Base-by-base conservation (phyloP, 2,329 filamentous ascomycete genomes). In the Sarocladium oryzae region DNA sequence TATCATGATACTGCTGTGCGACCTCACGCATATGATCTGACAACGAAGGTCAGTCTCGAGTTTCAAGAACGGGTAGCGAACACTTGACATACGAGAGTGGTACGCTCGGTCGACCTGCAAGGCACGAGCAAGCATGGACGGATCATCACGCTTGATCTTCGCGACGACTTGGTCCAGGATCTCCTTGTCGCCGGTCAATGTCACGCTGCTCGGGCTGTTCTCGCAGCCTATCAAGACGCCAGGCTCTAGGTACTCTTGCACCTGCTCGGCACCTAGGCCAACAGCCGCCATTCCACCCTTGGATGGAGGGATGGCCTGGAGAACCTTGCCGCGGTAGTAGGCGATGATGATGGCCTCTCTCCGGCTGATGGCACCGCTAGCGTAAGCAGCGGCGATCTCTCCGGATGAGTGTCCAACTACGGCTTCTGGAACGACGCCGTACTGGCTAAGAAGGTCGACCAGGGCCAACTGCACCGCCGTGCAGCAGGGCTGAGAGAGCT, bases 371-470 rank as follows among this genome's bases (percentile, higher is more conserved):
- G 57, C 53, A 1, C 71, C 69, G 0, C 65, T 61, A 1, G 70
- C 68, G 43, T 74, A 74, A 0, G 72, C 71, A 1, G 71, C 73
- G 0, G 66, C 71, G 28, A 75, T 71, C 53, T 75, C 73, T 1
- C 73, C 73, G 2, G 59, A 63, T 0, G 68, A 72, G 52, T 76
- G 73, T 1, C 72, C 73, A 3, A 73, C 63, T 0, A 70, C 66
- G 1, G 61, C 64, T 4, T 56, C 28, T 0, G 69, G 66, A 1
- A 37, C 45, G 23, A 76, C 54, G 0, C 65, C 61, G 49, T 61
- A 61, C 1, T 56, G 53, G 0, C 37, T 33, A 2, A 77, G 62
- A 0, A 70, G 55, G 13, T 74, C 64, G 0, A 74, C 62, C 1
- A 78, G 56, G 0, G 59, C 71, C 1, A 77, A 53, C 52, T 76